Percentiles rank a stretch among this genome's conserved stretches.
These are phyloP conservation scores for Ceratobasidium sp. DNA, from an alignment of 1,284 basidiomycete species.

Conservation along the genomic window DNA sequence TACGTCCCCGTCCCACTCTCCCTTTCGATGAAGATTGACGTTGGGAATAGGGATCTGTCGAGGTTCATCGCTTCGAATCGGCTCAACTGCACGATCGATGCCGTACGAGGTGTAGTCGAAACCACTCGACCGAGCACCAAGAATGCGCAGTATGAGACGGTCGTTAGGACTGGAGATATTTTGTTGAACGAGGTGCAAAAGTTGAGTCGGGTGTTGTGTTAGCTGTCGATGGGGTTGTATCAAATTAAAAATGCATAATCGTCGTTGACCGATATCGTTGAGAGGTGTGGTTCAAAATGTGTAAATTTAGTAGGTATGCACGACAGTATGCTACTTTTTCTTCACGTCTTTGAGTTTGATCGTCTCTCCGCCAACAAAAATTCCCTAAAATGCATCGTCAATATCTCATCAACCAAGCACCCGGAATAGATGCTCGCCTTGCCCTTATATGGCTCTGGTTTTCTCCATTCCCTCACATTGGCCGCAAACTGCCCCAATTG, in stretches of 20 bases:
- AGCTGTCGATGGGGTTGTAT: conserved; percentile 39
- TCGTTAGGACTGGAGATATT: conserved; percentile 90
- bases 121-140: conserved; percentile 91
- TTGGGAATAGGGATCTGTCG: conserved; percentile 79
- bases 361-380: conserved; percentile 91
- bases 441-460: conserved; percentile 97
- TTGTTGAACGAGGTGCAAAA: conserved; percentile 82
- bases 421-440: conserved; percentile 71
- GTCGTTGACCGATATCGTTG: background rate
- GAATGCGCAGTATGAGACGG: conserved; percentile 90
- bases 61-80: conserved; percentile 94
- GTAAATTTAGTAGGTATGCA: background rate
- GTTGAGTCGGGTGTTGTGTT: conserved; percentile 81
- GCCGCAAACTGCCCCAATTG: conserved; percentile 89
- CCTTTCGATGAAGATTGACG: conserved; percentile 3
- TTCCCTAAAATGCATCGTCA: conserved; percentile 67
- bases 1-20: conserved; percentile 57
- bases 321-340: conserved; percentile 79
- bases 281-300: background rate
- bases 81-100: conserved; percentile 92
- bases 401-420: background rate
- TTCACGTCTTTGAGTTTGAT: conserved; percentile 92
- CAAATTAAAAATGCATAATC: background rate
- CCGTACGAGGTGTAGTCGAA: conserved; percentile 92
- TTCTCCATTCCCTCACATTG: conserved; percentile 83